phyloP scores from a whole-genome alignment of 768 basidiomycete species.

The Tephrocybe sp. region DNA sequence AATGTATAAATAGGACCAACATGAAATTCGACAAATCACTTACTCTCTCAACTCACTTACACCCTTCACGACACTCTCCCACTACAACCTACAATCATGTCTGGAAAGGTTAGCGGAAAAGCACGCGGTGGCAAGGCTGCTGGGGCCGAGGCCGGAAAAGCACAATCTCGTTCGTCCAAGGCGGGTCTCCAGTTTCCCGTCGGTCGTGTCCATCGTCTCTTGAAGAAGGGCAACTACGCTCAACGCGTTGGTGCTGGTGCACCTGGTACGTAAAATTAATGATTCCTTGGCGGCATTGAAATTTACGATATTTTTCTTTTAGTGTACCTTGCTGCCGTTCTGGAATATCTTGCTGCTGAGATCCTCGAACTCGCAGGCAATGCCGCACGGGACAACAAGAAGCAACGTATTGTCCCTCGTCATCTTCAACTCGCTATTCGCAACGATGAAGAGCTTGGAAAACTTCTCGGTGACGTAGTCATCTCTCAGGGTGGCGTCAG shows the following conservation, averaged over 20 bases:
- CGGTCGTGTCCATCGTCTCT: constrained; percentile 77
- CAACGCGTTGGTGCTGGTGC: constrained; percentile 79
- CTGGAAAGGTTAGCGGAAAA: constrained; percentile 33
- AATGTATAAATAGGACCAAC: constrained; percentile 25
- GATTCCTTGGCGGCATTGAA: background rate
- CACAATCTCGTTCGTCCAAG: constrained; percentile 61
- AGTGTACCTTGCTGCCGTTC: constrained; percentile 82
- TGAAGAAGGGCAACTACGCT: constrained; percentile 78
- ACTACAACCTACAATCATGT: constrained; percentile 22
- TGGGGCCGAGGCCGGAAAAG: constrained; percentile 37
- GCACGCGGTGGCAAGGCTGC: constrained; percentile 34
- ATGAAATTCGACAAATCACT: background rate
- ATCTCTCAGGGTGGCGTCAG: constrained; percentile 90
- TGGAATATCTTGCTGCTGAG: constrained; percentile 83
- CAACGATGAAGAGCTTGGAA: constrained; percentile 81
- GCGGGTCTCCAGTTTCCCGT: constrained; percentile 75
- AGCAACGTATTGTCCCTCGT: constrained; percentile 85
- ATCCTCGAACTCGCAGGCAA: constrained; percentile 84
- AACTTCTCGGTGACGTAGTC: constrained; percentile 80
- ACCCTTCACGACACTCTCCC: constrained; percentile 10
- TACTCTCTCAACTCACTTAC: constrained; percentile 8
- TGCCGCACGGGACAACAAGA: constrained; percentile 71
- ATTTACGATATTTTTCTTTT: background rate
- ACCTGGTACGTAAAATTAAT: constrained; percentile 45
- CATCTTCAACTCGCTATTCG: constrained; percentile 85